These are phyloP conservation scores for Telfairia occidentalis DNA, from an alignment of 331 rosid species.

Conservation along the genomic window DNA sequence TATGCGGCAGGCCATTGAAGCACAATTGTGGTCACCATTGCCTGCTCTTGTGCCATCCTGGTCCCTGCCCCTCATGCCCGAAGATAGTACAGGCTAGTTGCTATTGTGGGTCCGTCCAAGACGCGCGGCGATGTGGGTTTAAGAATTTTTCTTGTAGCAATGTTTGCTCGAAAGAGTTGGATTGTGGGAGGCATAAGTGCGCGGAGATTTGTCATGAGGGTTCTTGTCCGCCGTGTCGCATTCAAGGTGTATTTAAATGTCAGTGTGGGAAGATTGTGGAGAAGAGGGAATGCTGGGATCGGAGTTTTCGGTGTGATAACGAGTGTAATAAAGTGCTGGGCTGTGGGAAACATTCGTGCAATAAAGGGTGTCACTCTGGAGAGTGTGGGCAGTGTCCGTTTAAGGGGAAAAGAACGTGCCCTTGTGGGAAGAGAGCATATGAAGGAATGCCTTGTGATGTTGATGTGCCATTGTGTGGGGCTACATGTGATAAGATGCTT, in stretches of 20 bases:
- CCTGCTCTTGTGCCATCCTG: conserved; percentile 79
- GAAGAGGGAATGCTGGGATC: conserved; percentile 68
- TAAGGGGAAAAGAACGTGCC: conserved; percentile 79
- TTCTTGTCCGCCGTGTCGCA: conserved; percentile 52
- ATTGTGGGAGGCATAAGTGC: conserved; percentile 56
- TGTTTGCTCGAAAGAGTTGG: conserved; percentile 43
- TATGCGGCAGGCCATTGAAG: conserved; percentile 60
- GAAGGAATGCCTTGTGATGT: conserved; percentile 81
- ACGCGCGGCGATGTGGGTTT: conserved; percentile 61
- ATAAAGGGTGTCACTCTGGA: conserved; percentile 64
- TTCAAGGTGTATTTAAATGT: conserved; percentile 35
- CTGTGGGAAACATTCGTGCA: conserved; percentile 73
- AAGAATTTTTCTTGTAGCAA: conserved; percentile 57
- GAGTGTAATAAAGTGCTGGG: conserved; percentile 49
- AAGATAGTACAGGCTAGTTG: conserved; percentile 54
- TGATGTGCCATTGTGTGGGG: conserved; percentile 58
- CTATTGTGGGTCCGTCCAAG: conserved; percentile 55
- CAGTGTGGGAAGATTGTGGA: conserved; percentile 56
- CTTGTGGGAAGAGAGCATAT: conserved; percentile 66
- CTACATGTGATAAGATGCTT: conserved; percentile 63
- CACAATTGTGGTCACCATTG: conserved; percentile 71
- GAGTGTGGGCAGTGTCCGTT: conserved; percentile 72
- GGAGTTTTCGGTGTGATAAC: conserved; percentile 43
- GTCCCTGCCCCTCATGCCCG: conserved; percentile 96
- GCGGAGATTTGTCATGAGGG: conserved; percentile 59